Percentiles rank a stretch among this genome's conserved stretches.
These are phyloP conservation scores for Entophlyctis luteolus DNA, from an alignment of 192 early-diverging fungal genomes.

Conservation along the genomic window DNA sequence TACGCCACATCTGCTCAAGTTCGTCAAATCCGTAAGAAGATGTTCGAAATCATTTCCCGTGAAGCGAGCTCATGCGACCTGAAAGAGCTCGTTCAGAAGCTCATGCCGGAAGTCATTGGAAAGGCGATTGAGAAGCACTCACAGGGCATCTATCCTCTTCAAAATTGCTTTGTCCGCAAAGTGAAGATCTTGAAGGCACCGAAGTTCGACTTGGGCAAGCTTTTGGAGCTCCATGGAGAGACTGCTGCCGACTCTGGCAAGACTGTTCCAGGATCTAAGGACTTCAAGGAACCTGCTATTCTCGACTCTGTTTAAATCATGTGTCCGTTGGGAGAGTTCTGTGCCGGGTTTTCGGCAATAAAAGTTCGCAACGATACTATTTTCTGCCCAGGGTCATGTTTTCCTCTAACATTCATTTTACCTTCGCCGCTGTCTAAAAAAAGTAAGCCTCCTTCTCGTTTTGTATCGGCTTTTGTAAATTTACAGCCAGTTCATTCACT, in stretches of 20 bases:
- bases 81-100: slow-evolving; percentile 93
- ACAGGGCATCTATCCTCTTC: slow-evolving; percentile 96
- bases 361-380: too few relatives aligned
- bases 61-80: slow-evolving; percentile 85
- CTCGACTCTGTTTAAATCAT: slow-evolving; percentile 33
- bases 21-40: slow-evolving; percentile 99
- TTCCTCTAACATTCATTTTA: not conserved
- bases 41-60: slow-evolving; percentile 95
- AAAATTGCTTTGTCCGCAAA: slow-evolving; percentile 95
- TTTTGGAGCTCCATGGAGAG: slow-evolving; percentile 95
- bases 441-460: slow-evolving; percentile 17
- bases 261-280: slow-evolving; percentile 74
- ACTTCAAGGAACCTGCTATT: slow-evolving; percentile 72
- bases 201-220: slow-evolving; percentile 92
- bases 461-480: too few relatives aligned
- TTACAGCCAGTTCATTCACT: too few relatives aligned
- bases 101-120: slow-evolving; percentile 95
- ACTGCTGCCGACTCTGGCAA: slow-evolving; percentile 70
- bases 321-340: too few relatives aligned
- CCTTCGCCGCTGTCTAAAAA: slow-evolving; percentile 2
- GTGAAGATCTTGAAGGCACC: slow-evolving; percentile 99
- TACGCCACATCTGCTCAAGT: slow-evolving; percentile 97
- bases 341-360: too few relatives aligned
- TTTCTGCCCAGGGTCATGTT: slow-evolving; percentile 3
- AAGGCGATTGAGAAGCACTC: slow-evolving; percentile 95